Evolutionary conservation across 2,329 filamentous ascomycete genomes (phyloP).

Genomic region (Epicoccum sorghinum): DNA sequence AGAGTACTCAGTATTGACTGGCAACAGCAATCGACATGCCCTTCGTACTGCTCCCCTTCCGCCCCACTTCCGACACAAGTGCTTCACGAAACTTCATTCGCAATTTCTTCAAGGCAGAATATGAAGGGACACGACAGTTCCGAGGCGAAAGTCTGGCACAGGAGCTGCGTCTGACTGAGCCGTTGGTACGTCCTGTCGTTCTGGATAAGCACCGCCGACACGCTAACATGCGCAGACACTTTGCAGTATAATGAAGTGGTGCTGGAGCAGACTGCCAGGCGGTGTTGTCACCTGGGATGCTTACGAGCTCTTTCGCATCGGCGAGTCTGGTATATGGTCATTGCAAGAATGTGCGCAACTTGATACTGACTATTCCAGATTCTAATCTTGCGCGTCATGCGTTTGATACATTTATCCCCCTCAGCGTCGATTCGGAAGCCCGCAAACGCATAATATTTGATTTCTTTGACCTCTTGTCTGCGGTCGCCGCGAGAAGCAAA

Average conservation of each 20-base stretch:
- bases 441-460: conserved; percentile 90
- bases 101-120: conserved; percentile 81
- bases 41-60: conserved; percentile 92
- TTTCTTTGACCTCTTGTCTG: conserved; percentile 92
- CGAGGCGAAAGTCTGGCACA: conserved; percentile 75
- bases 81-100: conserved; percentile 90
- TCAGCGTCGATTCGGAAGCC: conserved; percentile 87
- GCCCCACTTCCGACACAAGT: conserved; percentile 88
- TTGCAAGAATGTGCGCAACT: background rate
- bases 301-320: conserved; percentile 93
- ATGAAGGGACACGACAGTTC: conserved; percentile 62
- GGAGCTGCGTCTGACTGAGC: conserved; percentile 90
- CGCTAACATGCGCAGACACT: conserved; percentile 68
- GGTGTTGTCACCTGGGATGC: conserved; percentile 97
- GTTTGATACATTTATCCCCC: conserved; percentile 94
- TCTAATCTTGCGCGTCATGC: conserved; percentile 90
- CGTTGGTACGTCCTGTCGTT: conserved; percentile 70
- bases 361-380: conserved; percentile 61
- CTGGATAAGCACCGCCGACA: conserved; percentile 7
- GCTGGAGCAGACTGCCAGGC: conserved; percentile 89
- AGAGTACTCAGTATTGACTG: conserved; percentile 25
- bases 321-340: conserved; percentile 75
- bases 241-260: conserved; percentile 96
- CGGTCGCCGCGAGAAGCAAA: conserved; percentile 91
- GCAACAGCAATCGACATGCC: conserved; percentile 80